Conservation (phyloP, 495 filamentous ascomycete species). For the Mycothermus thermophilus region DNA sequence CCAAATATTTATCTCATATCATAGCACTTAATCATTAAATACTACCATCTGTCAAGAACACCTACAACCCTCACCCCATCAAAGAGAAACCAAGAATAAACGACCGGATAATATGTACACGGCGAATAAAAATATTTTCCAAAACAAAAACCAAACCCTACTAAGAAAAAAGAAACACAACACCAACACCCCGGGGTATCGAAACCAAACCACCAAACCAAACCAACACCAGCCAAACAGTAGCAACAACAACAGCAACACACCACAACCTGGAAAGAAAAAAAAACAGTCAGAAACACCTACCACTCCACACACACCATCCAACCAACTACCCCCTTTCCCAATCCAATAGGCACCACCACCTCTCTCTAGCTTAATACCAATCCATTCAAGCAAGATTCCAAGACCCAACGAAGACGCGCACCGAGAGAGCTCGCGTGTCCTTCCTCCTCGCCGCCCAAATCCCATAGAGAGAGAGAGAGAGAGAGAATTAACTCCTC, state of each 20-base stretch:
- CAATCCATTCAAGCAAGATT: no score
- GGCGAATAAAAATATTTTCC: no score
- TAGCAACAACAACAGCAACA: not conserved
- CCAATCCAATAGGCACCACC: not conserved
- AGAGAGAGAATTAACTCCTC: not conserved
- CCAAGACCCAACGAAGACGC: no score
- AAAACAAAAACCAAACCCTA: not conserved
- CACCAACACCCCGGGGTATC: constrained; percentile 11
- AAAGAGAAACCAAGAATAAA: no score
- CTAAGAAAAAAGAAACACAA: constrained; percentile 1
- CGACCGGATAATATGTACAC: no score
- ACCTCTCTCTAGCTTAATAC: no score
- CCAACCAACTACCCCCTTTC: not conserved
- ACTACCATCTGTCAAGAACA: no score
- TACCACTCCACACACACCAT: not conserved
- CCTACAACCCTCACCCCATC: no score
- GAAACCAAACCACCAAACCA: constrained; percentile 7
- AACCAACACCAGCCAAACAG: not conserved
- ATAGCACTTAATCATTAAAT: no score
- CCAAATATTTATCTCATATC: no score
- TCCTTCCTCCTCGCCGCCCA: no score
- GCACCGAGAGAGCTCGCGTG: no score
- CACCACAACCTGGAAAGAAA: not conserved
- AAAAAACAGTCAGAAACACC: not conserved
- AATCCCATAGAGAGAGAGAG: not conserved